phyloP scores from a whole-genome alignment of 1,139 yeast species.

The Scheffersomyces stambukii region DNA sequence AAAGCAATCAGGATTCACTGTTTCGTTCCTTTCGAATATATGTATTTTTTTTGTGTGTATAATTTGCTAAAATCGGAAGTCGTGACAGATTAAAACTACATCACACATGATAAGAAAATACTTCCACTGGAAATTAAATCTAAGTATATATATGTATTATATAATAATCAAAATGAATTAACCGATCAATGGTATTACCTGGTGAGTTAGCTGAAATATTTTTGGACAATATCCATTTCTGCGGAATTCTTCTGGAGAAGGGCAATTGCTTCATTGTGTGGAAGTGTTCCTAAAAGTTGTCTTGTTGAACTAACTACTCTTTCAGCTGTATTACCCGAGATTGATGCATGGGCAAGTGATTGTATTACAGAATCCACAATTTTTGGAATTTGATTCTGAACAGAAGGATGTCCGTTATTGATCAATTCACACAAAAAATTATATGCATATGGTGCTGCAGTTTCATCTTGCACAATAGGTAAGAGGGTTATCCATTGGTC shows the following conservation, averaged over 20 bases:
- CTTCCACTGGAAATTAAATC: no score
- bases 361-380: constrained; percentile 72
- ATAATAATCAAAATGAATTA: no score
- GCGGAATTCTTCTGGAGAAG: constrained; percentile 60
- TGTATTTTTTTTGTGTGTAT: no score
- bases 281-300: constrained; percentile 40
- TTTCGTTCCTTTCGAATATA: no score
- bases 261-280: constrained; percentile 63
- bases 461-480: constrained; percentile 81
- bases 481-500: constrained; percentile 77
- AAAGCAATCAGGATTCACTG: no score
- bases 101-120: no score
- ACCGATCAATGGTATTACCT: no score
- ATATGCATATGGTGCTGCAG: constrained; percentile 87
- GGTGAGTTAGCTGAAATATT: constrained; percentile 20
- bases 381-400: constrained; percentile 54
- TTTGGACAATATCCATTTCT: constrained; percentile 59
- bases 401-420: constrained; percentile 62
- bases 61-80: no score
- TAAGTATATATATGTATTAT: no score
- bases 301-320: constrained; percentile 60
- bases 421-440: constrained; percentile 72
- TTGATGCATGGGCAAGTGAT: constrained; percentile 66
- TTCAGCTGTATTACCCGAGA: constrained; percentile 68
- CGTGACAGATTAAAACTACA: no score